A percentile compares a stretch with the other conserved stretches of the same genome.
Conservation (phyloP, 805 yeast genomes). For the Vanderwaltozyma polyspora region DNA sequence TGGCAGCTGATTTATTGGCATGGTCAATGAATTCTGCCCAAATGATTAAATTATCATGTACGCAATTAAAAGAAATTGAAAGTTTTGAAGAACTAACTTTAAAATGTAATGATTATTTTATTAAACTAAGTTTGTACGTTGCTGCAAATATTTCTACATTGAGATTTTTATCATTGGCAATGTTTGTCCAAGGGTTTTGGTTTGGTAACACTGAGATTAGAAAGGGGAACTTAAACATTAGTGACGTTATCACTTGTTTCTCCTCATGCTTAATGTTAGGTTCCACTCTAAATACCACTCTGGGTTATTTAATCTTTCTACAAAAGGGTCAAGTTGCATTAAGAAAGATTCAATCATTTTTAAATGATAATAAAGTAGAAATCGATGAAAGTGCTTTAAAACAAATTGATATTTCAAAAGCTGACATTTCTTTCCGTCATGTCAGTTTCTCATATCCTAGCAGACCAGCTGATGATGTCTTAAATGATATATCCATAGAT, state of each 20-base stretch:
- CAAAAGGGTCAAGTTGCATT: constrained; percentile 69
- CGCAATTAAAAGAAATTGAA: constrained; percentile 40
- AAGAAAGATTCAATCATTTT: constrained; percentile 33
- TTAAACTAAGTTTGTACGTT: constrained; percentile 35
- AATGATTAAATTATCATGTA: constrained; percentile 51
- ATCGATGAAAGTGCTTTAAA: not conserved
- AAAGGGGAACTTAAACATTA: constrained; percentile 38
- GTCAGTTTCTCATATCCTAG: constrained; percentile 57
- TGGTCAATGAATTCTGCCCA: constrained; percentile 58
- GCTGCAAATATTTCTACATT: constrained; percentile 45
- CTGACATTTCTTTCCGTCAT: constrained; percentile 37
- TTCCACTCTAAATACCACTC: constrained; percentile 40
- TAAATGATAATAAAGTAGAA: constrained; percentile 14
- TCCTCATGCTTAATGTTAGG: constrained; percentile 72
- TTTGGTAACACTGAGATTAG: constrained; percentile 66
- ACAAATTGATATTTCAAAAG: not conserved
- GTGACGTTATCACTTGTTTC: constrained; percentile 71
- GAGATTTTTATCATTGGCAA: constrained; percentile 47
- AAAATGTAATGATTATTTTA: constrained; percentile 30
- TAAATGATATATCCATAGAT: constrained; percentile 37
- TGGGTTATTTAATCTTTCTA: constrained; percentile 47
- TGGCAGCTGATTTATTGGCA: constrained; percentile 49
- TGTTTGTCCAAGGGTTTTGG: constrained; percentile 91
- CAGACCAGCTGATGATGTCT: constrained; percentile 36
- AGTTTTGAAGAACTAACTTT: constrained; percentile 30